A percentile compares a stretch with the other conserved stretches of the same genome.
phyloP scores from a whole-genome alignment of 805 yeast species.

The Lipomyces spencermartinsiae region DNA sequence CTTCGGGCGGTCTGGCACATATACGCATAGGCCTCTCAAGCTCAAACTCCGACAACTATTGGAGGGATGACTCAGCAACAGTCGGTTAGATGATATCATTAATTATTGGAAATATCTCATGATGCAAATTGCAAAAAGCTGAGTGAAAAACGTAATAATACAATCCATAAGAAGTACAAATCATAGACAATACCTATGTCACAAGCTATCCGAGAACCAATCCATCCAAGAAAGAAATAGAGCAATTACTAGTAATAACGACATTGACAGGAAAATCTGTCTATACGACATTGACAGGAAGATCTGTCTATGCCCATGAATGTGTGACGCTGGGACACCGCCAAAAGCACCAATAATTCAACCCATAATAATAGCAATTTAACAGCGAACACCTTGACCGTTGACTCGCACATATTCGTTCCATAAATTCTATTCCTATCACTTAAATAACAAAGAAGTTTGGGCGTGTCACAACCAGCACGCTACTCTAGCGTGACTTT shows the following conservation, averaged over 20 bases:
- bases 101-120: background rate
- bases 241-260: background rate
- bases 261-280: background rate
- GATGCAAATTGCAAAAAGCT: background rate
- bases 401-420: background rate
- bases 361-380: background rate
- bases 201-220: background rate
- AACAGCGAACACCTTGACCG: background rate
- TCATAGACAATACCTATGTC: background rate
- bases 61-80: no score
- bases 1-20: no score
- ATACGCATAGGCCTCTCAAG: no score
- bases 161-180: slow-evolving; percentile 3
- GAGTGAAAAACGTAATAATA: background rate
- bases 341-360: background rate
- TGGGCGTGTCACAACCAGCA: background rate
- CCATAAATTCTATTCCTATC: background rate
- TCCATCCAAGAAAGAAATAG: background rate
- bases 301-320: background rate
- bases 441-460: background rate
- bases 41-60: no score
- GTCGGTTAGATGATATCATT: background rate
- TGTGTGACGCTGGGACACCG: background rate
- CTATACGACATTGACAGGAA: background rate
- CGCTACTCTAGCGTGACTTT: background rate